Conservation (phyloP, 345 rosid genomes). For the Sisymbrium irio region DNA sequence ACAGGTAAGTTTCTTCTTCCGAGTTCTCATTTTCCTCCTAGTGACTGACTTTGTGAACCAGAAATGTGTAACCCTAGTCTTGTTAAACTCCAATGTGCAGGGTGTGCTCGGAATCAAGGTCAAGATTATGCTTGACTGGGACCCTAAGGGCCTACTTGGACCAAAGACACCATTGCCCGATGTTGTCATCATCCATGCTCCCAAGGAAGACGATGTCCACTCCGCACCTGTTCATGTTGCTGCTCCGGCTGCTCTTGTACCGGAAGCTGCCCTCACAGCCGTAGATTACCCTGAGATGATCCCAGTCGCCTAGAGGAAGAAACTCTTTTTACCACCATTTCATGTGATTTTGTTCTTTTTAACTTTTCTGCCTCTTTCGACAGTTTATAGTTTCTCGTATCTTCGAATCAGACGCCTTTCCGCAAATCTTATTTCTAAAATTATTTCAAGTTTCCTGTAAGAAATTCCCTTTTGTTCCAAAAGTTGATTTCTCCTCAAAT, state of each 20-base stretch:
- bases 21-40: not conserved
- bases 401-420: not conserved
- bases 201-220: slow-evolving; percentile 55
- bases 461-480: not conserved
- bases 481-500: not conserved
- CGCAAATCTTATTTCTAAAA: not conserved
- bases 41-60: not conserved
- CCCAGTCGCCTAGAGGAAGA: slow-evolving; percentile 36
- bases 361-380: not conserved
- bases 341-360: not conserved
- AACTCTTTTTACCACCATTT: not conserved
- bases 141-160: slow-evolving; percentile 61
- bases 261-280: slow-evolving; percentile 30
- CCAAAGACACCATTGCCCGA: slow-evolving; percentile 76
- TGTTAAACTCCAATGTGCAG: slow-evolving; percentile 22
- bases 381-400: not conserved
- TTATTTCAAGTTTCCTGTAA: not conserved
- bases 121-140: slow-evolving; percentile 76
- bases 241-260: slow-evolving; percentile 6
- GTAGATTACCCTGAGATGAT: slow-evolving; percentile 45
- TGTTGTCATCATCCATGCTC: slow-evolving; percentile 72
- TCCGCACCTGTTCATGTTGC: not conserved
- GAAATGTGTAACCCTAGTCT: not conserved
- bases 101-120: slow-evolving; percentile 81
- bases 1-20: slow-evolving; percentile 42